Evolutionary conservation across 2,329 filamentous ascomycete species (phyloP), one percentile per base, ranked within the genome.

Genomic region (Lachnellula cervina): DNA sequence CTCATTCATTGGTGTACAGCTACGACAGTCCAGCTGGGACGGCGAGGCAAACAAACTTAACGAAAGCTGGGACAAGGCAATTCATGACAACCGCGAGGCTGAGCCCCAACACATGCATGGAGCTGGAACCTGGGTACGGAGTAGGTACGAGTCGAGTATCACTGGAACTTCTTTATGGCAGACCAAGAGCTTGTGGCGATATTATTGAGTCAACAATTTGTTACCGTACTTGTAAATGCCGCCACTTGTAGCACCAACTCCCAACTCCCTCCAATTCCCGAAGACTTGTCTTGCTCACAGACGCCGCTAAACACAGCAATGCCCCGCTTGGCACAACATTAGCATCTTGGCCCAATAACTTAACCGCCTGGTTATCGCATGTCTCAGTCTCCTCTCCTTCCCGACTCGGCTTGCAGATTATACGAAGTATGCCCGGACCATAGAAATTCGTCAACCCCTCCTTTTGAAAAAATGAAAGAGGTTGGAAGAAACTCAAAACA

Each of bases 301-400:
- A 32, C 17, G 37, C 37, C 37, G 37, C 37, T 13, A 6, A 40
- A 19, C 23, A 32, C 34, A 54, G 52, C 52, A 54, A 54, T 54
- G 52, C 52, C 52, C 44, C 52, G 44, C 52, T 54, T 54, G 52
- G 52, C 52, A 48, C 14, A 32, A 32, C 25, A 51, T 51, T 51
- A 40, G 49, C 49, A 28, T 16, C 51, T 47, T 53, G 44, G 45
- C 52, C 37, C 44, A 54, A 49, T 49, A 19, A 50, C 23, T 21
- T 25, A 49, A 8, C 45, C 35, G n/a, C 21, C 43, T 25, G 28
- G 25, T 17, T 40, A 16, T 16, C 37, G 37, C 16, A 17, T 17
- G n/a, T 16, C n/a, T 28, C 51, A 47, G 17, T 21, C 19, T 19
- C 21, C 13, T 11, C 49, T 40, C 34, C 37, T 53, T 38, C 51